These are phyloP conservation scores for Trametes sp. DNA, from an alignment of 1,284 basidiomycete genomes.

Conservation along the genomic window DNA sequence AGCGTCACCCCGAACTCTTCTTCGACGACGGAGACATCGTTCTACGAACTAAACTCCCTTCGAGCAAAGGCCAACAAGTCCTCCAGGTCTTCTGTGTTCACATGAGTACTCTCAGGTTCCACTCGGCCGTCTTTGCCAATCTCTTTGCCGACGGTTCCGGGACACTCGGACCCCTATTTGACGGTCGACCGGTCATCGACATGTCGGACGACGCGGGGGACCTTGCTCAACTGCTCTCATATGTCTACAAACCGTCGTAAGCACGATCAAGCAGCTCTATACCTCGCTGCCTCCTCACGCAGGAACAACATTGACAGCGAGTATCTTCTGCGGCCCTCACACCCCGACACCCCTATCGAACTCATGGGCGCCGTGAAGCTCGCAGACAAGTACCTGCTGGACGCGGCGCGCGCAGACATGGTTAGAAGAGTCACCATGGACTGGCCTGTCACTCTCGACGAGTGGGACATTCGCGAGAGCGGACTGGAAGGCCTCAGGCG, in stretches of 20 bases:
- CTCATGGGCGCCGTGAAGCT: background rate
- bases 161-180: slow-evolving; percentile 1
- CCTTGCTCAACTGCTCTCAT: slow-evolving; percentile 53
- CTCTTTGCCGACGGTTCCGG: slow-evolving; percentile 62
- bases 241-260: slow-evolving; percentile 51
- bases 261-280: background rate
- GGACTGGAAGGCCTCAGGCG: background rate
- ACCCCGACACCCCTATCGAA: background rate
- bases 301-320: no score
- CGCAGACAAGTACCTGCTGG: background rate
- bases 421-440: background rate
- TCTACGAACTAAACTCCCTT: background rate
- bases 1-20: background rate
- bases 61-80: background rate
- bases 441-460: background rate
- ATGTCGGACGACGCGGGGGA: slow-evolving; percentile 27
- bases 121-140: slow-evolving; percentile 69
- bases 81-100: slow-evolving; percentile 65
- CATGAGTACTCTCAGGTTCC: slow-evolving; percentile 51
- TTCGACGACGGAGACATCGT: background rate
- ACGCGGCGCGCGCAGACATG: background rate
- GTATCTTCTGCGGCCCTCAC: background rate
- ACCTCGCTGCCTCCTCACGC: no score
- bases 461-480: background rate
- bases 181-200: slow-evolving; percentile 21